These are phyloP conservation scores for Hypoxylon sp. DNA, from an alignment of 2,329 filamentous ascomycete species.

Conservation along the genomic window DNA sequence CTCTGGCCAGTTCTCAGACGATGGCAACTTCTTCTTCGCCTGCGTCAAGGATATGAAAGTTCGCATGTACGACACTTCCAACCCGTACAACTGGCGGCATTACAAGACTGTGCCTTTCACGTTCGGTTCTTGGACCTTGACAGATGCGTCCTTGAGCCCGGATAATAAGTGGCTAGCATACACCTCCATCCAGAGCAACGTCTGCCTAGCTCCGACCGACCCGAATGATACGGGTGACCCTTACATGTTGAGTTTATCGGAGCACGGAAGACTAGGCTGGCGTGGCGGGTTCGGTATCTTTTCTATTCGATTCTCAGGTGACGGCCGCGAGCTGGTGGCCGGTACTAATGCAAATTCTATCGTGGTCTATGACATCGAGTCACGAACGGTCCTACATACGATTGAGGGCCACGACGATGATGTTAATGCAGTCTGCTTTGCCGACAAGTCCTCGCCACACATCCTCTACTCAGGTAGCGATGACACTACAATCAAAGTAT, in stretches of 20 bases:
- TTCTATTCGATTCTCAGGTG: constrained; percentile 92
- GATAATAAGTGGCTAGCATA: constrained; percentile 95
- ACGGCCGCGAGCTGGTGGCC: constrained; percentile 90
- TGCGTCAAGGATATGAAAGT: constrained; percentile 94
- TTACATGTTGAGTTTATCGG: constrained; percentile 79
- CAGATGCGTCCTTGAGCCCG: constrained; percentile 89
- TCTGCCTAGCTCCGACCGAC: constrained; percentile 89
- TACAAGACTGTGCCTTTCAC: constrained; percentile 92
- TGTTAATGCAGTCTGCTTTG: constrained; percentile 97
- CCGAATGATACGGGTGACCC: constrained; percentile 85
- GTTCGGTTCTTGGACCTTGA: constrained; percentile 94
- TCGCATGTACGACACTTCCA: constrained; percentile 97
- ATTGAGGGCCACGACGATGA: constrained; percentile 86
- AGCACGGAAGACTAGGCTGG: constrained; percentile 53
- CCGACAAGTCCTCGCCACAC: constrained; percentile 87
- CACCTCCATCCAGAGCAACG: constrained; percentile 85
- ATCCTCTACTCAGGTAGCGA: constrained; percentile 97
- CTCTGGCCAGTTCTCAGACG: constrained; percentile 95
- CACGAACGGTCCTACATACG: constrained; percentile 77
- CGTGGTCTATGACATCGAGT: constrained; percentile 93
- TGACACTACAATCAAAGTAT: constrained; percentile 93
- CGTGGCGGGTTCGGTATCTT: constrained; percentile 75
- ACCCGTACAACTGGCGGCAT: constrained; percentile 94
- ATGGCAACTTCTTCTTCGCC: constrained; percentile 97
- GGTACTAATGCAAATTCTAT: constrained; percentile 85